phyloP scores from a whole-genome alignment of 495 filamentous ascomycete species.

The Tuber melanosporum region DNA sequence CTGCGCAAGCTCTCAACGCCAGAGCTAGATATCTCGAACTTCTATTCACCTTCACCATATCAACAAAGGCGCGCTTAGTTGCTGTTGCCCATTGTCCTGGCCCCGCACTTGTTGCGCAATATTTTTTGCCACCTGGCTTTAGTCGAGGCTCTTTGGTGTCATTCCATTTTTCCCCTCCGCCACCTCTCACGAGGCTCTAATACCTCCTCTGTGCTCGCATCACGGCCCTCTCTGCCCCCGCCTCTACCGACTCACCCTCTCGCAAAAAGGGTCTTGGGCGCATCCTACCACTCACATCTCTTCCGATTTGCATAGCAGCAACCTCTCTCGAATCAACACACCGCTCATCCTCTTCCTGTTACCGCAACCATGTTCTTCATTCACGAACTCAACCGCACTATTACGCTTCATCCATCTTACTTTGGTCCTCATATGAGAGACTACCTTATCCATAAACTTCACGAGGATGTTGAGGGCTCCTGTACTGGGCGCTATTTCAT shows the following conservation, averaged over 20 bases:
- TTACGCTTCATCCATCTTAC: constrained; percentile 92
- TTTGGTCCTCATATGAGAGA: constrained; percentile 87
- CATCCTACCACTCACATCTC: neutral
- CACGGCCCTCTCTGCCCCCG: neutral
- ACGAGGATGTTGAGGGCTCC: constrained; percentile 87
- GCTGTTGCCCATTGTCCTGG: neutral
- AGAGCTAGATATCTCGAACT: neutral
- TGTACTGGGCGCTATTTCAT: constrained; percentile 91
- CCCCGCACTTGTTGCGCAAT: neutral
- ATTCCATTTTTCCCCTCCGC: neutral
- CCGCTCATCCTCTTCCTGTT: neutral
- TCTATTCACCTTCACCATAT: neutral
- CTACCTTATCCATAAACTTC: constrained; percentile 74
- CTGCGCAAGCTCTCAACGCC: neutral
- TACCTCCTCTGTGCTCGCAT: neutral
- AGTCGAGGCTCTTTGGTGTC: neutral
- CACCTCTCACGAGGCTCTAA: neutral
- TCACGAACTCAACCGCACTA: constrained; percentile 83
- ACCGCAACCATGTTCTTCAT: constrained; percentile 81
- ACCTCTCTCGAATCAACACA: neutral
- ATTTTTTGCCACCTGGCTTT: neutral
- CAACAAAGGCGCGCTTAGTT: neutral
- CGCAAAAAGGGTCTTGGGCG: neutral
- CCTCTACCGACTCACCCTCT: neutral
- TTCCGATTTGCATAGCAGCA: neutral